These are phyloP conservation scores for Candida boleticola DNA, from an alignment of 805 yeast genomes.

Conservation along the genomic window DNA sequence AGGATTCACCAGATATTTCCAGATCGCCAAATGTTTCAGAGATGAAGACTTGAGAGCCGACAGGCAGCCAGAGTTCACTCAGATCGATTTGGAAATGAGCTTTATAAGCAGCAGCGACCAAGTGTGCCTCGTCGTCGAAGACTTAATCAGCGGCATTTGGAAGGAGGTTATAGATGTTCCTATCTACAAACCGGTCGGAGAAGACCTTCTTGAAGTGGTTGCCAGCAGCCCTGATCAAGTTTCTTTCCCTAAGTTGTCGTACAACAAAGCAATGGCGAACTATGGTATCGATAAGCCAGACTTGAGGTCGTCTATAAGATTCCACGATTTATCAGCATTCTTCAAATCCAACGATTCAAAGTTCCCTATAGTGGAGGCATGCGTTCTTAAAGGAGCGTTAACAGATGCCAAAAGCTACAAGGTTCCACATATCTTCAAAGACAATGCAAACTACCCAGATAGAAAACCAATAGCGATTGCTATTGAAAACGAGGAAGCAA, in stretches of 20 bases:
- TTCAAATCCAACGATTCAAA: conserved; percentile 30
- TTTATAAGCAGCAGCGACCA: conserved; percentile 65
- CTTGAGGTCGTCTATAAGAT: conserved; percentile 58
- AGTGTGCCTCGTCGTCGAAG: conserved; percentile 64
- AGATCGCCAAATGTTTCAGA: conserved; percentile 90
- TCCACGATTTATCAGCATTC: conserved; percentile 46
- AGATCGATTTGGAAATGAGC: conserved; percentile 92
- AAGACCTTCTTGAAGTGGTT: conserved; percentile 28
- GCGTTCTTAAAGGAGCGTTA: conserved; percentile 57
- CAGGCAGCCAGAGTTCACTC: conserved; percentile 97
- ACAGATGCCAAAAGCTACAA: conserved; percentile 18
- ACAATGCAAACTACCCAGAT: conserved; percentile 44
- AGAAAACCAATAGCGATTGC: conserved; percentile 60
- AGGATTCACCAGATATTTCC: conserved; percentile 83
- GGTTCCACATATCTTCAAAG: conserved; percentile 39
- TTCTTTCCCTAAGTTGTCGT: conserved; percentile 48
- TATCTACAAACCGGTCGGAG: conserved; percentile 33
- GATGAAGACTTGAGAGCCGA: conserved; percentile 95
- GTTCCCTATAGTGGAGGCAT: conserved; percentile 73
- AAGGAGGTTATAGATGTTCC: conserved; percentile 37
- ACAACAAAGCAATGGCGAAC: conserved; percentile 62
- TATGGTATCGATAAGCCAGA: conserved; percentile 97
- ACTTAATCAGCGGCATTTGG: conserved; percentile 58
- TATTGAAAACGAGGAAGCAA: conserved; percentile 40
- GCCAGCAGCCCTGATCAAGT: conserved; percentile 8